These are phyloP conservation scores for Spongiforma sp. DNA, from an alignment of 1,284 basidiomycete species.

Conservation along the genomic window DNA sequence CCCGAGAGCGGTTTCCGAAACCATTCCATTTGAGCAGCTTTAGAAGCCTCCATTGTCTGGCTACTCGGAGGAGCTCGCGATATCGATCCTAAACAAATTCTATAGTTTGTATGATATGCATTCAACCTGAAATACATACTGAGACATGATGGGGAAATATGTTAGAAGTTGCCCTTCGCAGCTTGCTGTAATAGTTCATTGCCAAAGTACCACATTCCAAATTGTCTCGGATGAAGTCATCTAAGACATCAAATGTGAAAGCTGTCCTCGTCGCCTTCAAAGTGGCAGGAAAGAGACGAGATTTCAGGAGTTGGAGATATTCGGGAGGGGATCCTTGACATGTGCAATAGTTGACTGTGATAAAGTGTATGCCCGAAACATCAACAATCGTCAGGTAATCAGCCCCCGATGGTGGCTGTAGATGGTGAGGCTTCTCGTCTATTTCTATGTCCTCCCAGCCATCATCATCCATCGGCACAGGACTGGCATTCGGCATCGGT, in stretches of 20 bases:
- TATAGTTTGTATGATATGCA: neutral
- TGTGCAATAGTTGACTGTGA: neutral
- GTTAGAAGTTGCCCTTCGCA: slow-evolving; percentile 28
- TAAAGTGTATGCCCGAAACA: neutral
- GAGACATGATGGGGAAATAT: slow-evolving; percentile 23
- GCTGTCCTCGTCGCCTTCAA: neutral
- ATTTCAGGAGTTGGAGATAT: neutral
- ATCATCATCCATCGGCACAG: neutral
- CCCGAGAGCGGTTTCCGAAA: neutral
- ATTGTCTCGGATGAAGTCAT: slow-evolving; percentile 31
- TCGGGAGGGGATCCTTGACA: neutral
- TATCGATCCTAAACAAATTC: neutral
- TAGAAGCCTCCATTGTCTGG: neutral
- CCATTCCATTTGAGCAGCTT: neutral
- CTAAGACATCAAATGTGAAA: neutral
- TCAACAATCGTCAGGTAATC: neutral
- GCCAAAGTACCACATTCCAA: slow-evolving; percentile 32
- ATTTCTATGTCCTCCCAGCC: neutral
- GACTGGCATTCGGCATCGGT: neutral
- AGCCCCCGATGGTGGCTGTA: neutral
- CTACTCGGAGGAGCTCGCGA: neutral
- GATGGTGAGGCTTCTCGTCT: neutral
- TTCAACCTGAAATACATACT: neutral
- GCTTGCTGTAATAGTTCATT: slow-evolving; percentile 30
- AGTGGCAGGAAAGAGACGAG: neutral